Evolutionary conservation across 2,329 filamentous ascomycete genomes (phyloP), one percentile per base, ranked within the genome.

Genomic region (Phialophora tarda): DNA sequence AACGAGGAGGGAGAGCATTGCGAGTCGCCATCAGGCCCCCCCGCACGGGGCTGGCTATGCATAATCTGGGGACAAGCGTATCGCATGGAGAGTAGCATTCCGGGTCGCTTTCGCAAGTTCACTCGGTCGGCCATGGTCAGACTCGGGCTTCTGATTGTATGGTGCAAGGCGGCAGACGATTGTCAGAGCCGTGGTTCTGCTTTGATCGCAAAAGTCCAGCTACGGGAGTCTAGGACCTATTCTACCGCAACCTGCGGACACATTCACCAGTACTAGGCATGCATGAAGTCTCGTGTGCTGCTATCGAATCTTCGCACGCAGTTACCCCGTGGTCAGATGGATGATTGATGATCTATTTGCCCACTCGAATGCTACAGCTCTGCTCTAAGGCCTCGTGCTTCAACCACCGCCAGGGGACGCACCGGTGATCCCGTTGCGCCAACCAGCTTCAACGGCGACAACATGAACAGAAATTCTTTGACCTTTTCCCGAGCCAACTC

Each of bases 341-440:
- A 32, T 11, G 8, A 23, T 17, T 23, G 44, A 21, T 48, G 21
- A 8, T 48, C 44, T 48, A 48, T 48, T 23, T 48, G 24, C 47
- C 8, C 21, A 26, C 3, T 21, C 24, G 10, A 50, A 50, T 11
- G 47, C 24, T 4, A 10, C 3, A 26, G 24, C 5, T 24, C 24
- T 5, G 21, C 21, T 23, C 4, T 26, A 7, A 11, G 24, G n/a
- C 21, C 47, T 26, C 21, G 8, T 44, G 23, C 68, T 55, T 68
- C 69, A 8, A 71, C 54, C 4, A 71, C 61, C 11, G 69, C 69
- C 24, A 71, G 50, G 7, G 69, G 66, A 8, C 69, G 51, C 4
- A 71, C 69, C 8, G 69, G 69, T 4, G 63, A 65, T n/a, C 64
- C 69, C 10, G 66, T 71, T 11, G 61, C 69, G 11, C 69, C 69